phyloP scores from a whole-genome alignment of 345 rosid species.

The Salix arbutifolia region DNA sequence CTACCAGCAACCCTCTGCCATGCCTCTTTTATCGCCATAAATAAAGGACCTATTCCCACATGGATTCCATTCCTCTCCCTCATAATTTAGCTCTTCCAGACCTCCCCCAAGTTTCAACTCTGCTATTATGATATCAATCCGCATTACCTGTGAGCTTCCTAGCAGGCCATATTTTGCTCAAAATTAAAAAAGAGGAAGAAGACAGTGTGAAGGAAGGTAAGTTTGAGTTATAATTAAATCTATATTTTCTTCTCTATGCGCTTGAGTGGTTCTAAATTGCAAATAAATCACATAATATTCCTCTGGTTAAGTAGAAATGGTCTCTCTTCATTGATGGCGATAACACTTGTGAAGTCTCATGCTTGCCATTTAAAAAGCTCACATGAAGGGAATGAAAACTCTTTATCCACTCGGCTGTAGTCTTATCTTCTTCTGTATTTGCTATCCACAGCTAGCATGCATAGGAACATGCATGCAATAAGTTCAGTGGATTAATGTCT shows the following conservation, averaged over 20 bases:
- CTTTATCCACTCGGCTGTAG: not conserved
- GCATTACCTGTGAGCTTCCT: not conserved
- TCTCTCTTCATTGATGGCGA: not conserved
- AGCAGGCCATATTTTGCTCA: not conserved
- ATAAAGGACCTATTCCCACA: no score
- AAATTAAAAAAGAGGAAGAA: no score
- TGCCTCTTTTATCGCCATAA: no score
- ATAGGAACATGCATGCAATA: not conserved
- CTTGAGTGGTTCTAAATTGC: not conserved
- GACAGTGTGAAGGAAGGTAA: not conserved
- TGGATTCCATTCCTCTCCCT: no score
- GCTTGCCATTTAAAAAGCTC: slow-evolving; percentile 7
- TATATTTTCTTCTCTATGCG: not conserved
- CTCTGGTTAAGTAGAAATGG: not conserved
- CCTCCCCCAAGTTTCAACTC: not conserved
- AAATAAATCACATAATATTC: not conserved
- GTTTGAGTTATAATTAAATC: no score
- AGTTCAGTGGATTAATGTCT: not conserved
- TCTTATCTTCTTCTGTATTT: not conserved
- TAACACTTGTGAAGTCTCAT: not conserved
- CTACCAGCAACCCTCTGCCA: no score
- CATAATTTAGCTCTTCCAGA: not conserved
- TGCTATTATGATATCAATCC: not conserved
- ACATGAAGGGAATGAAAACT: slow-evolving; percentile 1
- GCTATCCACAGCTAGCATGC: not conserved